phyloP scores from a whole-genome alignment of 1,284 basidiomycete genomes.

The Meira nashicola region DNA sequence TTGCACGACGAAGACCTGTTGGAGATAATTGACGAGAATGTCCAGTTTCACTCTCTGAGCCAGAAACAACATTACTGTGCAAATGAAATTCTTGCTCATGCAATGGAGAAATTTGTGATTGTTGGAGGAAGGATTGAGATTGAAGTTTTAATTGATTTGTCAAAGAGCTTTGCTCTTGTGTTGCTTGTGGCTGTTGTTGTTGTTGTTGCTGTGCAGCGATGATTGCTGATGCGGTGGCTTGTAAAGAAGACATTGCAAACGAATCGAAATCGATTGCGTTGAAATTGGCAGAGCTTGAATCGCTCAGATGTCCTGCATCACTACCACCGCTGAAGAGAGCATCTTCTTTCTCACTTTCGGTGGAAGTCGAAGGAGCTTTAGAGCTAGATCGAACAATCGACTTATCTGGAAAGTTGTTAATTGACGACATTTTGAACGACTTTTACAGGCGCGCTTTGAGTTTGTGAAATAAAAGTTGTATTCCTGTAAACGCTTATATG shows the following conservation, averaged over 20 bases:
- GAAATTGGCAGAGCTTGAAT: too few relatives aligned
- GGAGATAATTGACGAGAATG: not conserved
- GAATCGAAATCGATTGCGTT: not conserved
- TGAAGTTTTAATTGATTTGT: not conserved
- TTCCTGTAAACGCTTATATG: too few relatives aligned
- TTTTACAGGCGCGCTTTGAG: too few relatives aligned
- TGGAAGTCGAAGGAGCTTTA: too few relatives aligned
- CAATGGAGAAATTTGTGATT: not conserved
- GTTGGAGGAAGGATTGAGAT: too few relatives aligned
- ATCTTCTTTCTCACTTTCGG: too few relatives aligned
- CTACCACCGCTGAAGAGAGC: too few relatives aligned
- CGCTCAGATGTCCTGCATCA: too few relatives aligned
- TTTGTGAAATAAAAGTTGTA: too few relatives aligned
- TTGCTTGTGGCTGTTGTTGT: not conserved
- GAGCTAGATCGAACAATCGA: too few relatives aligned
- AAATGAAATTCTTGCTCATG: not conserved
- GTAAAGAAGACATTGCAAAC: slow-evolving; percentile 3
- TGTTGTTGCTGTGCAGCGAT: slow-evolving; percentile 9
- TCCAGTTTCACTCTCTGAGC: not conserved
- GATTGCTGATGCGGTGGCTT: slow-evolving; percentile 6
- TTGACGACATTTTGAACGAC: too few relatives aligned
- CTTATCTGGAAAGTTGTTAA: too few relatives aligned
- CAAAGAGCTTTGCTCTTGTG: not conserved
- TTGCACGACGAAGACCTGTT: not conserved
- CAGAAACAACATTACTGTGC: not conserved